Conservation (phyloP, 306 rosid species). For the Quercus wislizeni region DNA sequence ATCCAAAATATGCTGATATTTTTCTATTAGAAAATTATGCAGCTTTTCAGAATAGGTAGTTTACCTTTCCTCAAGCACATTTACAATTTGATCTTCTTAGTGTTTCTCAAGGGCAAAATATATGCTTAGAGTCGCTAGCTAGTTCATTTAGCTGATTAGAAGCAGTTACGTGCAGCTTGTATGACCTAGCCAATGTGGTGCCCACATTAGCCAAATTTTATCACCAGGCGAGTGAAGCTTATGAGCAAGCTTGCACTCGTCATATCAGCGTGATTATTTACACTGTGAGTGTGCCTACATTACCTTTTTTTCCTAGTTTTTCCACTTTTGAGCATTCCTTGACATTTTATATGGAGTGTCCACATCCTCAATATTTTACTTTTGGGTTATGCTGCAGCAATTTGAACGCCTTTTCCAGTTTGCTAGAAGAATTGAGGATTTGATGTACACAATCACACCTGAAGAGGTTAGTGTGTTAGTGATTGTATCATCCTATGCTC, state of each 20-base stretch:
- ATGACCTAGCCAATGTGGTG: slow-evolving; percentile 93
- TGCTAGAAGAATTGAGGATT: slow-evolving; percentile 86
- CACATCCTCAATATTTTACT: neutral
- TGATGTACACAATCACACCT: slow-evolving; percentile 65
- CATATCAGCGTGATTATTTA: slow-evolving; percentile 87
- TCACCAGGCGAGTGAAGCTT: slow-evolving; percentile 98
- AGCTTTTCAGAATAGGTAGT: slow-evolving; percentile 93
- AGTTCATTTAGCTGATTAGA: slow-evolving; percentile 20
- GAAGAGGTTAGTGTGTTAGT: slow-evolving; percentile 75
- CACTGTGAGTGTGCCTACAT: slow-evolving; percentile 50
- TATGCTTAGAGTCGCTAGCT: slow-evolving; percentile 12
- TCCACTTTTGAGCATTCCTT: neutral
- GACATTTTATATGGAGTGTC: neutral
- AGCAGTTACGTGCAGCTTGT: slow-evolving; percentile 57
- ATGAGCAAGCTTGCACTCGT: slow-evolving; percentile 95
- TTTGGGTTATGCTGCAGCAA: slow-evolving; percentile 55
- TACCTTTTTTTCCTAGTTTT: slow-evolving; percentile 1
- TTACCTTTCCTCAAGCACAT: slow-evolving; percentile 1
- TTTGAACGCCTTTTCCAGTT: slow-evolving; percentile 95
- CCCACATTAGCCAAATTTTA: slow-evolving; percentile 97
- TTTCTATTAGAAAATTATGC: slow-evolving; percentile 96
- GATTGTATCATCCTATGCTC: neutral
- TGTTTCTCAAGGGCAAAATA: slow-evolving; percentile 1
- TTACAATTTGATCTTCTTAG: neutral
- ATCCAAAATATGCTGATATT: slow-evolving; percentile 84